phyloP scores from a whole-genome alignment of 2,329 filamentous ascomycete species.

The Fusarium oxysporum region DNA sequence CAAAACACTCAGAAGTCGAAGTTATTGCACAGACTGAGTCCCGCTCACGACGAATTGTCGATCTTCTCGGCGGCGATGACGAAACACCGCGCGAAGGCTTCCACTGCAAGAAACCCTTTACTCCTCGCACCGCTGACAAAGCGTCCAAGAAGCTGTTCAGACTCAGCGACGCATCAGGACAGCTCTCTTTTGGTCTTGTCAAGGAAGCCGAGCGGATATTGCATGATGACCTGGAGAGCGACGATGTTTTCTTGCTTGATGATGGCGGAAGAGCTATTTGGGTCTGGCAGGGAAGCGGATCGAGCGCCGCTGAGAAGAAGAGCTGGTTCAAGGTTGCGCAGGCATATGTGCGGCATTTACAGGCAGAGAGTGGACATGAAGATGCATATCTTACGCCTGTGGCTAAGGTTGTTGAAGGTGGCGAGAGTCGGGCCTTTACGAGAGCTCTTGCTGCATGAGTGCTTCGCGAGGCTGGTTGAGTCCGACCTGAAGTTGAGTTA shows the following conservation, averaged over 20 bases:
- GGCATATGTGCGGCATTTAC: constrained; percentile 61
- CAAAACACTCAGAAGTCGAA: constrained; percentile 73
- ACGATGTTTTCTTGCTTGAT: constrained; percentile 72
- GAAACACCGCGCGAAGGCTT: constrained; percentile 55
- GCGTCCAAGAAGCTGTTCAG: constrained; percentile 63
- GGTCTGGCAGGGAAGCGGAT: constrained; percentile 73
- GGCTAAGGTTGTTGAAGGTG: constrained; percentile 68
- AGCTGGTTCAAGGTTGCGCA: constrained; percentile 71
- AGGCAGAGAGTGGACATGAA: constrained; percentile 46
- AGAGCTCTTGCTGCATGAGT: constrained; percentile 54
- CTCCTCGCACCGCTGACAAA: constrained; percentile 32
- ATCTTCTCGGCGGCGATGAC: constrained; percentile 64
- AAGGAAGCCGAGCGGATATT: constrained; percentile 64
- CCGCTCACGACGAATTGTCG: constrained; percentile 65
- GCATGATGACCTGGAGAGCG: constrained; percentile 63
- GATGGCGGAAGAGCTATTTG: constrained; percentile 69
- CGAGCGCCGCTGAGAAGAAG: constrained; percentile 69
- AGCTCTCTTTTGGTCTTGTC: constrained; percentile 67
- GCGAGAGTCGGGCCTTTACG: constrained; percentile 65
- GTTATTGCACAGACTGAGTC: constrained; percentile 72
- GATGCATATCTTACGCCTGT: constrained; percentile 61
- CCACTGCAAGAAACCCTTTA: constrained; percentile 56
- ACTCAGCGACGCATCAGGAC: constrained; percentile 71
- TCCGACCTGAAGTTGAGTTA: neutral
- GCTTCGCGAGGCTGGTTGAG: neutral